Evolutionary conservation across 2,329 filamentous ascomycete species (phyloP).

Genomic region (Clarireedia monteithiana): DNA sequence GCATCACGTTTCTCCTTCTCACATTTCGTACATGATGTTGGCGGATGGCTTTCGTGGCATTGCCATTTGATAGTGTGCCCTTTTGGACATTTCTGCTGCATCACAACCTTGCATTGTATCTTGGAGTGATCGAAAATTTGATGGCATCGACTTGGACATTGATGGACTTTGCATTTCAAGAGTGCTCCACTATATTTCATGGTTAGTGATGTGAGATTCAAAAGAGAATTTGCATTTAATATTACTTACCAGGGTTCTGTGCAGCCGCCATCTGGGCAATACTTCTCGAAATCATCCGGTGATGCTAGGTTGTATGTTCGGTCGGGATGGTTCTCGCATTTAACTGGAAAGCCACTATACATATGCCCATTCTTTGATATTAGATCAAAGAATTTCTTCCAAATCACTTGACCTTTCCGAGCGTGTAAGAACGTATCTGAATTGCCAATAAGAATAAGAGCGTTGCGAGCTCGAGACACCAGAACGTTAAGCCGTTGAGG

Average conservation of each 20-base stretch:
- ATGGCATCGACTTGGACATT: slow-evolving; percentile 56
- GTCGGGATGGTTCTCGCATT: slow-evolving; percentile 52
- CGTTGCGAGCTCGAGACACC: slow-evolving; percentile 57
- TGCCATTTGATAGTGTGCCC: slow-evolving; percentile 40
- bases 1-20: slow-evolving; percentile 39
- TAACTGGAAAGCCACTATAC: slow-evolving; percentile 52
- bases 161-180: slow-evolving; percentile 51
- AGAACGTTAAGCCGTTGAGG: slow-evolving; percentile 64
- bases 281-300: slow-evolving; percentile 49
- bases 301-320: slow-evolving; percentile 37
- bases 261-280: slow-evolving; percentile 66
- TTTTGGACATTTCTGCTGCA: slow-evolving; percentile 42
- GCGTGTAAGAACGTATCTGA: slow-evolving; percentile 55
- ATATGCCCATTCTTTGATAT: slow-evolving; percentile 45
- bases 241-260: slow-evolving; percentile 48
- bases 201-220: slow-evolving; percentile 8
- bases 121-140: slow-evolving; percentile 46
- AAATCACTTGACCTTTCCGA: slow-evolving; percentile 48
- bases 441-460: slow-evolving; percentile 63
- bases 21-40: slow-evolving; percentile 42
- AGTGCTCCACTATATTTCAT: slow-evolving; percentile 33
- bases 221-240: background rate
- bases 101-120: slow-evolving; percentile 36
- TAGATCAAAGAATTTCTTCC: slow-evolving; percentile 49
- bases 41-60: slow-evolving; percentile 36